Evolutionary conservation across 129 eudicot species (phyloP).

Genomic region (Artemisia annua): DNA sequence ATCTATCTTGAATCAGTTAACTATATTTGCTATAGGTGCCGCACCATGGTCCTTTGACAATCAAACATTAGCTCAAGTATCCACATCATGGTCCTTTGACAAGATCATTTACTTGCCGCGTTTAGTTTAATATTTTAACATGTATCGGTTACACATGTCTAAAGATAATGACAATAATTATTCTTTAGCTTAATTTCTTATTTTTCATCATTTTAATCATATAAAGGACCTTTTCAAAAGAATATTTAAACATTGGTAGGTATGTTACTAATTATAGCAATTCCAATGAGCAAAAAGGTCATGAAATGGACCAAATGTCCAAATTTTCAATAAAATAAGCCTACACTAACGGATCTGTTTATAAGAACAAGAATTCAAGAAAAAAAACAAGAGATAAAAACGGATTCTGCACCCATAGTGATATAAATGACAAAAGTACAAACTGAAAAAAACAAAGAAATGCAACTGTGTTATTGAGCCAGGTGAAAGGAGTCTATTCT

Average conservation of each 20-base stretch:
- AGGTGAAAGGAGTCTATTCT: background rate
- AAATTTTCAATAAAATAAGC: slow-evolving; percentile 2
- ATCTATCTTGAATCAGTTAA: too few relatives aligned
- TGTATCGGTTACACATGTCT: slow-evolving; percentile 22
- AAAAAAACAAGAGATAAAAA: background rate
- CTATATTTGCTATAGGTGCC: too few relatives aligned
- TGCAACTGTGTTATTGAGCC: background rate
- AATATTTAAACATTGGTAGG: slow-evolving; percentile 18
- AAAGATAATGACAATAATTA: slow-evolving; percentile 1
- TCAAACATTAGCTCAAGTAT: background rate
- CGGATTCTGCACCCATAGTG: slow-evolving; percentile 11
- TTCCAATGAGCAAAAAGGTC: slow-evolving; percentile 17
- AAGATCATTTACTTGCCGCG: slow-evolving; percentile 24
- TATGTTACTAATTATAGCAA: slow-evolving; percentile 17
- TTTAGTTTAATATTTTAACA: slow-evolving; percentile 17
- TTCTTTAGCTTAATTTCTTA: slow-evolving; percentile 6
- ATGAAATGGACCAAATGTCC: slow-evolving; percentile 12
- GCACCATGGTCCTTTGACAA: too few relatives aligned
- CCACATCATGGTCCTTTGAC: slow-evolving; percentile 10
- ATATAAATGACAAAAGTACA: slow-evolving; percentile 8
- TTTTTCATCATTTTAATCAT: background rate
- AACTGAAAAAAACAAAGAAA: background rate
- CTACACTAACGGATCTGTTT: background rate
- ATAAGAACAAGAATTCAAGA: background rate
- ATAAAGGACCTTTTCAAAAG: slow-evolving; percentile 21